Evolutionary conservation across 306 rosid genomes (phyloP).

Genomic region (Biancaea sappan): DNA sequence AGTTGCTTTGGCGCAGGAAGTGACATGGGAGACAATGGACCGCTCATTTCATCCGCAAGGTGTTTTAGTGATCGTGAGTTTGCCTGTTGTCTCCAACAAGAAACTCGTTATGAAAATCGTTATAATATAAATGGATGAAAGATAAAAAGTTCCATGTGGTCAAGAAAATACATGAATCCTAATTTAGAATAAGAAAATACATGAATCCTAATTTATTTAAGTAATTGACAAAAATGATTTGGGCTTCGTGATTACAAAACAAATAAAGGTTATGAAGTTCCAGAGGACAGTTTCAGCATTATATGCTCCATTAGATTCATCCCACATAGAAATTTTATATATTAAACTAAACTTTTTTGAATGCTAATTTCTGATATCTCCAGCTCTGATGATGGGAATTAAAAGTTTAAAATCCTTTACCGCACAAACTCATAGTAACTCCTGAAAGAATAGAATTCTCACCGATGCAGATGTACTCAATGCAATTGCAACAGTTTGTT

Average conservation of each 20-base stretch:
- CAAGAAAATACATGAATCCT: conserved; percentile 15
- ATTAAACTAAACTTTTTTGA: conserved; percentile 23
- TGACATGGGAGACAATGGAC: conserved; percentile 67
- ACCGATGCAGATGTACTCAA: conserved; percentile 55
- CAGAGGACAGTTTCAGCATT: conserved; percentile 16
- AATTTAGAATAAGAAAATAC: conserved; percentile 27
- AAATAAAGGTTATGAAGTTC: conserved; percentile 18
- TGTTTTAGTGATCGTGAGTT: conserved; percentile 65
- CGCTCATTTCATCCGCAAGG: conserved; percentile 66
- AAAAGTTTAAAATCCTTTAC: conserved; percentile 25
- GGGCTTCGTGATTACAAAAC: background rate
- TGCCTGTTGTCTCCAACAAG: conserved; percentile 49
- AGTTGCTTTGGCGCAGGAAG: conserved; percentile 87
- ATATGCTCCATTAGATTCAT: conserved; percentile 6
- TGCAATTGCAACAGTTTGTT: conserved; percentile 53
- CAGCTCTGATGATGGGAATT: conserved; percentile 7
- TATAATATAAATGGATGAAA: conserved; percentile 4
- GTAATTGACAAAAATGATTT: conserved; percentile 17
- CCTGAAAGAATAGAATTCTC: conserved; percentile 41
- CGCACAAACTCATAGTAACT: conserved; percentile 25
- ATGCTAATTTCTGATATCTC: conserved; percentile 7
- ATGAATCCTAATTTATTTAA: conserved; percentile 8
- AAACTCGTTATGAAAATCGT: too few species aligned
- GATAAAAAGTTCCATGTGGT: conserved; percentile 9
- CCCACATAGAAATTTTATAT: background rate